Conservation (phyloP, 192 early-diverging fungal genomes). For the Mortierella hygrophila region DNA sequence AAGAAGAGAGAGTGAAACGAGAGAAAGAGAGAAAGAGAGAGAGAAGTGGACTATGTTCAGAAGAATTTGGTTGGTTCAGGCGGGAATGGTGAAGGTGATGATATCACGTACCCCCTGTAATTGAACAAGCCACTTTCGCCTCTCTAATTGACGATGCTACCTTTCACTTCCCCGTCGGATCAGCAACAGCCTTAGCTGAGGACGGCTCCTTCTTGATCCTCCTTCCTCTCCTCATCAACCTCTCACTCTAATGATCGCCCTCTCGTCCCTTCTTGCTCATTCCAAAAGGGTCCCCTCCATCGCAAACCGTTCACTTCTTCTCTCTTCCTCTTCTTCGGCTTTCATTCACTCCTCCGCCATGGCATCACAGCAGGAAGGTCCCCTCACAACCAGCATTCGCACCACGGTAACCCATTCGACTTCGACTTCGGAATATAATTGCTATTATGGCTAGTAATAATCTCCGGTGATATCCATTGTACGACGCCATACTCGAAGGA, state of each 20-base stretch:
- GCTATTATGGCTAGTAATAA: neutral
- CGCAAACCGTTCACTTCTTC: conserved; percentile 12
- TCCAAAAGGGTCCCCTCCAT: conserved; percentile 20
- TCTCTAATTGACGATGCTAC: conserved; percentile 4
- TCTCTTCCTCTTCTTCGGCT: neutral
- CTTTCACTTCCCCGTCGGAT: neutral
- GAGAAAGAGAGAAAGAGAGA: neutral
- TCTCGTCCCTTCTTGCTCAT: conserved; percentile 18
- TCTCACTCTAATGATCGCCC: conserved; percentile 20
- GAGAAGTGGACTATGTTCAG: neutral
- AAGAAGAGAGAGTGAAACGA: neutral
- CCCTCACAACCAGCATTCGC: conserved; percentile 50
- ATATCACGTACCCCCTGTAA: neutral
- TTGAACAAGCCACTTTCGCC: neutral
- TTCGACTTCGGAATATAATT: neutral
- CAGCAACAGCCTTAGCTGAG: neutral
- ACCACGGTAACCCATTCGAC: conserved; percentile 17
- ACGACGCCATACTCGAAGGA: neutral
- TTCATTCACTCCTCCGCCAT: conserved; percentile 29
- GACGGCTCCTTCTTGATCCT: neutral
- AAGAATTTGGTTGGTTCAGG: neutral
- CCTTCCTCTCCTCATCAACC: neutral
- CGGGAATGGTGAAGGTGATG: neutral
- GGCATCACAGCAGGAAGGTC: conserved; percentile 46
- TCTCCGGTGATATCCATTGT: neutral